phyloP scores from a whole-genome alignment of 2,329 filamentous ascomycete genomes.

The Colletotrichum tamarilloi region DNA sequence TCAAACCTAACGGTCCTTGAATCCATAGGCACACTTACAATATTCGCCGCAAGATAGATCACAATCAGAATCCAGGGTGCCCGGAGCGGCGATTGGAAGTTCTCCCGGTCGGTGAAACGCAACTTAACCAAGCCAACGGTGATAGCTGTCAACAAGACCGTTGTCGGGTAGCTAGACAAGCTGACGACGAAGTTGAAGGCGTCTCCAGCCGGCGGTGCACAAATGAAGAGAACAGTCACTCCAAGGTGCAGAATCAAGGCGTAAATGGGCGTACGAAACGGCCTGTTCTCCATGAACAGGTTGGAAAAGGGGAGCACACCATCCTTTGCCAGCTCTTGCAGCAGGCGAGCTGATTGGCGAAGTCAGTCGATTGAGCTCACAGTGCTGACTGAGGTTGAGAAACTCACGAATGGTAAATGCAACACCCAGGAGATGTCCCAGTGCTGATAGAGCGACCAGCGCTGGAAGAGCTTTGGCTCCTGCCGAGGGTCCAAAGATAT shows the following conservation, averaged over 20 bases:
- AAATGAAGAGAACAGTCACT: constrained; percentile 40
- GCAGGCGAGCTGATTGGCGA: constrained; percentile 25
- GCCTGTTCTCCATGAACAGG: constrained; percentile 40
- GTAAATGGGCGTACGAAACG: constrained; percentile 39
- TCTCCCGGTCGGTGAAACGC: constrained; percentile 35
- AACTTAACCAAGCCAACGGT: constrained; percentile 38
- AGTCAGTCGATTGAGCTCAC: neutral
- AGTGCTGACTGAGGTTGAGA: neutral
- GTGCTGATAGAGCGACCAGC: constrained; percentile 22
- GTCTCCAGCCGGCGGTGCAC: constrained; percentile 39
- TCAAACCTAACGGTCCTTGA: neutral
- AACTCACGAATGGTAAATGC: constrained; percentile 30
- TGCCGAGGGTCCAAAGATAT: constrained; percentile 22
- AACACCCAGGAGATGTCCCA: constrained; percentile 29
- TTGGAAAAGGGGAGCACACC: constrained; percentile 39
- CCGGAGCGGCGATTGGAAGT: constrained; percentile 35
- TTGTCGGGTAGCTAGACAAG: constrained; percentile 37
- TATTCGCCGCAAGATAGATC: constrained; percentile 25
- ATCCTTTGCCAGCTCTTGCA: constrained; percentile 38
- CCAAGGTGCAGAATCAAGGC: constrained; percentile 36
- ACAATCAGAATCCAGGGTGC: constrained; percentile 37
- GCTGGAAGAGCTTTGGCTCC: constrained; percentile 27
- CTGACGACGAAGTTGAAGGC: constrained; percentile 40
- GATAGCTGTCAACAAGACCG: constrained; percentile 34
- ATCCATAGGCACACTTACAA: neutral